Conservation (phyloP, 306 rosid species). For the Quercus mongolica region DNA sequence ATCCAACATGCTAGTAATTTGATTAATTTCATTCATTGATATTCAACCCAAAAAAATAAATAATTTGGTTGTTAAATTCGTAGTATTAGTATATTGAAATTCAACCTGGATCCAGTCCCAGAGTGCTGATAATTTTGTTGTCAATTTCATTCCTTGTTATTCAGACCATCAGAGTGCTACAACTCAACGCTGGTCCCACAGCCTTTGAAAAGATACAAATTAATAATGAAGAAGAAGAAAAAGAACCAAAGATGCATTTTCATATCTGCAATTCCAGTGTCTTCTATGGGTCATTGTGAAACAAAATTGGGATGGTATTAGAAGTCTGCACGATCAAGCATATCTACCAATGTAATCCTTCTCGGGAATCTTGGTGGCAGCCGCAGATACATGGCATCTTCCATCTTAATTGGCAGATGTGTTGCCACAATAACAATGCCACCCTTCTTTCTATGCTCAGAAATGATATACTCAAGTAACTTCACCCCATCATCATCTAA, state of each 20-base stretch:
- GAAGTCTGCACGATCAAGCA: constrained; percentile 66
- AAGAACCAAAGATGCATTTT: neutral
- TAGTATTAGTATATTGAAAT: no score
- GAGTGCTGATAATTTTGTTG: no score
- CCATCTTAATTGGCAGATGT: constrained; percentile 70
- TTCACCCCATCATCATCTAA: constrained; percentile 79
- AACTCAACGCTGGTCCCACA: neutral
- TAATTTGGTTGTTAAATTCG: no score
- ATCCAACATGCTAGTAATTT: no score
- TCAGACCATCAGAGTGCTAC: neutral
- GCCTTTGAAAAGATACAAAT: neutral
- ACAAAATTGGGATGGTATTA: constrained; percentile 10
- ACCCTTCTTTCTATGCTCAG: constrained; percentile 77
- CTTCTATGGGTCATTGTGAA: neutral
- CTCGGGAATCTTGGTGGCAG: constrained; percentile 90
- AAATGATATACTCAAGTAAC: constrained; percentile 70
- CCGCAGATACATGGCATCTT: constrained; percentile 65
- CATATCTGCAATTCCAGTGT: neutral
- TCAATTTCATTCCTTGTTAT: no score
- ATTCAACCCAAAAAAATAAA: no score
- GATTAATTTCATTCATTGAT: no score
- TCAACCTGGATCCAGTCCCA: no score
- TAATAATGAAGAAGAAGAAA: neutral
- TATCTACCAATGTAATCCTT: constrained; percentile 68
- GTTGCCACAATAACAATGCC: constrained; percentile 78